Evolutionary conservation across 2,329 filamentous ascomycete species (phyloP).

Genomic region (Colletotrichum plurivorum): DNA sequence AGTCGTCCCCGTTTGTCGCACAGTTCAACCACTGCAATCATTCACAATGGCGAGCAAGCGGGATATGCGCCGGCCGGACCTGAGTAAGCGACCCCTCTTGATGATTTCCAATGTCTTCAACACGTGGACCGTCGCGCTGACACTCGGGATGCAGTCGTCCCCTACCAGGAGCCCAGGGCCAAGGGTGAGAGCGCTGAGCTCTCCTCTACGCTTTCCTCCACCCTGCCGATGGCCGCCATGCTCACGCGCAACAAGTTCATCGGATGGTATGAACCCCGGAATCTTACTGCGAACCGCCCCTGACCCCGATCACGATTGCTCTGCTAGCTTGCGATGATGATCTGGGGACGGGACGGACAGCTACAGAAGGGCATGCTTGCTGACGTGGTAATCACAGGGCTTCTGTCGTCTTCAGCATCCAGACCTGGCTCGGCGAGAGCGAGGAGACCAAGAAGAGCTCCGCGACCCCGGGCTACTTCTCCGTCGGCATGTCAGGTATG

Average conservation of each 20-base stretch:
- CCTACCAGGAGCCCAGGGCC: slow-evolving; percentile 83
- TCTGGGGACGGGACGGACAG: too few species aligned
- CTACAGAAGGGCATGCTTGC: not conserved
- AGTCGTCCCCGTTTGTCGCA: slow-evolving; percentile 1
- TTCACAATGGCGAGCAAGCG: slow-evolving; percentile 76
- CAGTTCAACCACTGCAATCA: not conserved
- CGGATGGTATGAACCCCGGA: slow-evolving; percentile 68
- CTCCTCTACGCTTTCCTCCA: slow-evolving; percentile 79
- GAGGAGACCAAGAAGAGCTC: slow-evolving; percentile 74
- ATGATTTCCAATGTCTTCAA: slow-evolving; percentile 33
- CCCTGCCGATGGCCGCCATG: slow-evolving; percentile 95
- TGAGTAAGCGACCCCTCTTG: slow-evolving; percentile 66
- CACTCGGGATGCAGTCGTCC: slow-evolving; percentile 76
- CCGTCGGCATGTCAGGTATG: slow-evolving; percentile 84
- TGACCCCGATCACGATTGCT: too few species aligned
- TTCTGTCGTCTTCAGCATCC: slow-evolving; percentile 80
- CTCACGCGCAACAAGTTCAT: slow-evolving; percentile 90
- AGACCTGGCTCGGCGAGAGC: slow-evolving; percentile 84
- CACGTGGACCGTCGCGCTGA: slow-evolving; percentile 26
- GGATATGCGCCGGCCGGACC: slow-evolving; percentile 81
- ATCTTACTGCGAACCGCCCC: not conserved
- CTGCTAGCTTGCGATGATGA: too few species aligned
- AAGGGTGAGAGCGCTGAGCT: slow-evolving; percentile 78
- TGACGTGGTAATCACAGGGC: slow-evolving; percentile 63
- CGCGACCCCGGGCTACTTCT: slow-evolving; percentile 78